These are phyloP conservation scores for Yarrowia sp. DNA, from an alignment of 805 yeast genomes.

Conservation along the genomic window DNA sequence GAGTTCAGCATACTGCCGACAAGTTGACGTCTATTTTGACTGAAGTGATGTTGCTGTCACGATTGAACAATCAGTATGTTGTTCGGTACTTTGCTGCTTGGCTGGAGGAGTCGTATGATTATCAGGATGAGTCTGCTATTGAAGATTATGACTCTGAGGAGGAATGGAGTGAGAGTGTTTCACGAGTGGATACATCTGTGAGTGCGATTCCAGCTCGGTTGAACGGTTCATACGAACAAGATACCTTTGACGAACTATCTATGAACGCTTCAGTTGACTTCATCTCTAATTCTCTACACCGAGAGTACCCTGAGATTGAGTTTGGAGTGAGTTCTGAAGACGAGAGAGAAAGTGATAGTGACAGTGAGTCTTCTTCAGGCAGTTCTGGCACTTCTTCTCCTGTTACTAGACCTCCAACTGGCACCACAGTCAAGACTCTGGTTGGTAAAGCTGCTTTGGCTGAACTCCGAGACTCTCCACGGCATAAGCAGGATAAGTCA, in stretches of 20 bases:
- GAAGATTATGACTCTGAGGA: constrained; percentile 33
- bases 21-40: constrained; percentile 77
- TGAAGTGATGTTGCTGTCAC: constrained; percentile 88
- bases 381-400: background rate
- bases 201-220: constrained; percentile 18
- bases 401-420: background rate
- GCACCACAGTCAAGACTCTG: constrained; percentile 10
- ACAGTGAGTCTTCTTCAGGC: background rate
- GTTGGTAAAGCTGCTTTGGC: constrained; percentile 24
- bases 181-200: constrained; percentile 12
- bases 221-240: background rate
- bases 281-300: constrained; percentile 33
- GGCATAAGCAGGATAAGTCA: constrained; percentile 21
- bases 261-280: constrained; percentile 33
- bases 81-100: constrained; percentile 97
- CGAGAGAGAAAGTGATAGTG: constrained; percentile 25
- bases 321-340: constrained; percentile 33
- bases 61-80: constrained; percentile 91
- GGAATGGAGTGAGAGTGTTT: constrained; percentile 28
- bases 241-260: constrained; percentile 28
- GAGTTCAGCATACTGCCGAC: constrained; percentile 77
- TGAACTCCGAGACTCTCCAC: constrained; percentile 12
- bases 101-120: constrained; percentile 70
- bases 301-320: constrained; percentile 33
- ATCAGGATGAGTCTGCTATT: constrained; percentile 41